Base-by-base conservation (phyloP, 495 filamentous ascomycete species). In the Aspergillus campestris region DNA sequence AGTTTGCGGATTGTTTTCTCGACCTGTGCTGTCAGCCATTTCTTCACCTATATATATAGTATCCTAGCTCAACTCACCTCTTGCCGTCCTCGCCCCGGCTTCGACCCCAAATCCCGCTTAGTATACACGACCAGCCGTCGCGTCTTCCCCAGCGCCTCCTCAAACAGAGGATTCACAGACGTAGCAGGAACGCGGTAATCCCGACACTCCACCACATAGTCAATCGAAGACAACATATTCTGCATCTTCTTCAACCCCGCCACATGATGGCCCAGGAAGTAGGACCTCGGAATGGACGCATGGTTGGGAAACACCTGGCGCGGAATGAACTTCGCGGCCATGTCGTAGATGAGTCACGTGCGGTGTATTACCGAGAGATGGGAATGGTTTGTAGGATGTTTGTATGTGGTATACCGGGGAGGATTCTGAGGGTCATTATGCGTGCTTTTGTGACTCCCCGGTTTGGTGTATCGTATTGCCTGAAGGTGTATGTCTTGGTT, bases 241-340 rank as follows among this genome's bases (percentile, higher is more conserved):
- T 86, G 86, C 86, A 99, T 97, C 60, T 84, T 83, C 13, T 69
- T 69, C 14, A 97, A 71, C n/a, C 86, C 92, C 31, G 84, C 73
- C 36, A 76, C 73, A 71, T 99, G 92, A 62, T 99, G 92, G 45
- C 92, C 92, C n/a, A 97, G 79, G 73, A 84, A 99, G 71, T 96
- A 99, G 45, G 94, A 92, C 18, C 87, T 80, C 10, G 87, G 84
- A 45, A 97, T 80, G 31, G 79, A 79, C 44, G 83, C 75, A 58
- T 81, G 70, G 30, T 69, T 59, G 3, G 82, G 82, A 62, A 92
- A 97, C 7, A 67, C 60, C 34, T 64, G 59, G 45, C 92, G 87
- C 1, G 94, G 88, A 12, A 82, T 52, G 63, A 97, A 97, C 34
- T 64, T 59, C 39, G 67, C 55, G 6, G 55, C 50, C 58, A 58